phyloP scores from a whole-genome alignment of 75 land plant species.

The Chamaecyparis obtusa region DNA sequence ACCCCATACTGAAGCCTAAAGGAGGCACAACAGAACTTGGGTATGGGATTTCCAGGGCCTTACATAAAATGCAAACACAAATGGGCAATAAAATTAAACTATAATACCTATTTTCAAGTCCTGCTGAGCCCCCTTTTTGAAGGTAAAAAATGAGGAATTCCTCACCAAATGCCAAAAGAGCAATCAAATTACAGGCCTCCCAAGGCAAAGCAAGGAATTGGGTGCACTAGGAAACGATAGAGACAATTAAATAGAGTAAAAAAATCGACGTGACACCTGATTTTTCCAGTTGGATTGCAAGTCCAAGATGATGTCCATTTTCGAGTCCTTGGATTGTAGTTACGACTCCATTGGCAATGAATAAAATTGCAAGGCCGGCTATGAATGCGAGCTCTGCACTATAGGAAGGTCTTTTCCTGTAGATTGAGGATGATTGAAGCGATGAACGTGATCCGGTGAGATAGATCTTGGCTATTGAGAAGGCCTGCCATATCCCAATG shows the following conservation, averaged over 20 bases:
- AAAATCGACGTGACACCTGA: slow-evolving; percentile 14
- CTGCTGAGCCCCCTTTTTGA: slow-evolving; percentile 48
- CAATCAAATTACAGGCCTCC: slow-evolving; percentile 7
- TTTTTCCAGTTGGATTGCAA: slow-evolving; percentile 5
- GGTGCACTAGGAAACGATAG: background rate
- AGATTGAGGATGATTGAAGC: background rate
- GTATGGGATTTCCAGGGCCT: slow-evolving; percentile 43
- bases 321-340: background rate
- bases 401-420: slow-evolving; percentile 9
- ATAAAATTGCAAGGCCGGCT: background rate
- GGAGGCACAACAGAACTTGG: slow-evolving; percentile 39
- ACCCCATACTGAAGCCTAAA: slow-evolving; percentile 48
- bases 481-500: slow-evolving; percentile 10
- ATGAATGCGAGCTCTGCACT: background rate
- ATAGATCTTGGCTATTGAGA: slow-evolving; percentile 5
- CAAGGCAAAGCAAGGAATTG: slow-evolving; percentile 10
- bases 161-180: slow-evolving; percentile 54
- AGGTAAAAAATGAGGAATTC: slow-evolving; percentile 72
- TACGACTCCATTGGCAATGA: background rate
- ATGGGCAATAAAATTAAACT: slow-evolving; percentile 74
- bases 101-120: slow-evolving; percentile 78
- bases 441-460: background rate
- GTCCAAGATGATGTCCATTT: background rate
- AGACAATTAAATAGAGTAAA: background rate
- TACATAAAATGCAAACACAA: slow-evolving; percentile 40